A percentile compares a stretch with the other conserved stretches of the same genome.
Evolutionary conservation across 139 green algal genomes (phyloP).

Genomic region (Chlorella sp.): DNA sequence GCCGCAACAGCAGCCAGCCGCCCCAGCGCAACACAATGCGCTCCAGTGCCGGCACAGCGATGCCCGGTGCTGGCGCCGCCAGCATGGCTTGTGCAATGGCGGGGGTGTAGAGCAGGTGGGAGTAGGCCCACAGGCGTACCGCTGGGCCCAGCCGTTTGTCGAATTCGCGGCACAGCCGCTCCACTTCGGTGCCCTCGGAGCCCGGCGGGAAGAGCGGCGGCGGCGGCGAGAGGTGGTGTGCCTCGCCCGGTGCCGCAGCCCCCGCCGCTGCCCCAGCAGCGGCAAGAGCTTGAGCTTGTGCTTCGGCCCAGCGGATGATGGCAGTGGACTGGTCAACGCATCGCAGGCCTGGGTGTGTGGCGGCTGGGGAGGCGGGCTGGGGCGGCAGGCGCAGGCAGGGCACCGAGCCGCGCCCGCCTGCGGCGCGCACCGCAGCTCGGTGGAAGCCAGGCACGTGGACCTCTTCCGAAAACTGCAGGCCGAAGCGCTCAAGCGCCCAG

Average conservation of each 20-base stretch:
- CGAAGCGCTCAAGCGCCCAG: constrained; percentile 14
- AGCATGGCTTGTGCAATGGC: background rate
- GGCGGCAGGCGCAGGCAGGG: constrained; percentile 23
- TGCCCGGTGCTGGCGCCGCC: background rate
- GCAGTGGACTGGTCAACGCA: background rate
- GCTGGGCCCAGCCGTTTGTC: background rate
- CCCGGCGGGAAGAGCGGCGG: constrained; percentile 15
- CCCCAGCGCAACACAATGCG: background rate
- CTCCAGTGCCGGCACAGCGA: background rate
- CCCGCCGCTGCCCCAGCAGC: no score
- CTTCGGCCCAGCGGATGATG: constrained; percentile 23
- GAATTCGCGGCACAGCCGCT: background rate
- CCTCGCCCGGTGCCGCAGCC: background rate
- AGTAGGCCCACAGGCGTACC: constrained; percentile 10
- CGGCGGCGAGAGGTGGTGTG: background rate
- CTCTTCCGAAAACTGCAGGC: constrained; percentile 4
- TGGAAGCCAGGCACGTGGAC: background rate
- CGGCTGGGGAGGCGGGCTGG: background rate
- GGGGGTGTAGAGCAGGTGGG: constrained; percentile 16
- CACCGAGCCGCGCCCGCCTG: constrained; percentile 2
- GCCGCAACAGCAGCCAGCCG: constrained; percentile 14
- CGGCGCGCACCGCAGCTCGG: background rate
- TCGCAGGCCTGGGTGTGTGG: background rate
- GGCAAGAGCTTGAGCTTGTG: background rate
- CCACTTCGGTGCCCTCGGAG: background rate